phyloP scores from a whole-genome alignment of 306 rosid genomes.

The Crotalaria pallida region DNA sequence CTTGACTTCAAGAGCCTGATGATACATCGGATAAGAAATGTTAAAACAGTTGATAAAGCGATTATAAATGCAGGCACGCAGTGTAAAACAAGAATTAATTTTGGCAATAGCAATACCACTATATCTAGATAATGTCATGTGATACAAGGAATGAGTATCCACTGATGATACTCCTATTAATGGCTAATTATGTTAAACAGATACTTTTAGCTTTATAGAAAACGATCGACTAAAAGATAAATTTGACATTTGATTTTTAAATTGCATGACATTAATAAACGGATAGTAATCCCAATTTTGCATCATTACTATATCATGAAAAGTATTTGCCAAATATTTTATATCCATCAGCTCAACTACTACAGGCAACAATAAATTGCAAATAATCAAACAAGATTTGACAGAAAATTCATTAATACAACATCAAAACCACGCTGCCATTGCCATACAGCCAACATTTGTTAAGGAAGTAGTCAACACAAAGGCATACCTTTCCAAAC shows the following conservation, averaged over 20 bases:
- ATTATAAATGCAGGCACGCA: not conserved
- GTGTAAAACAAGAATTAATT: not conserved
- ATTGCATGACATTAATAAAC: not conserved
- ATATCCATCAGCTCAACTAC: not conserved
- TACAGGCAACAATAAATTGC: not conserved
- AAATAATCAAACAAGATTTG: not conserved
- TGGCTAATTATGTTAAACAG: not conserved
- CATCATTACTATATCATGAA: not conserved
- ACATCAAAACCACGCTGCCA: not conserved
- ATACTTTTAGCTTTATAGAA: not conserved
- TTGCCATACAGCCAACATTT: not conserved
- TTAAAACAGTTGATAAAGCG: not conserved
- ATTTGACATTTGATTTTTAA: not conserved
- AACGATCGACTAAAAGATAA: not conserved
- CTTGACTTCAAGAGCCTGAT: slow-evolving; percentile 27
- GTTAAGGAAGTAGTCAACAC: not conserved
- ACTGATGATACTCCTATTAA: not conserved
- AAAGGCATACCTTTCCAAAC: slow-evolving; percentile 61
- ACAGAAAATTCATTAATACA: not conserved
- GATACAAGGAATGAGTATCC: not conserved
- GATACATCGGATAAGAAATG: not conserved
- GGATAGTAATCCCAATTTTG: not conserved
- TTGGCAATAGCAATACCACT: not conserved
- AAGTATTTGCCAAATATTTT: not conserved
- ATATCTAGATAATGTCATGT: not conserved